phyloP scores from a whole-genome alignment of 805 yeast genomes.

The Metschnikowia gelsemii region DNA sequence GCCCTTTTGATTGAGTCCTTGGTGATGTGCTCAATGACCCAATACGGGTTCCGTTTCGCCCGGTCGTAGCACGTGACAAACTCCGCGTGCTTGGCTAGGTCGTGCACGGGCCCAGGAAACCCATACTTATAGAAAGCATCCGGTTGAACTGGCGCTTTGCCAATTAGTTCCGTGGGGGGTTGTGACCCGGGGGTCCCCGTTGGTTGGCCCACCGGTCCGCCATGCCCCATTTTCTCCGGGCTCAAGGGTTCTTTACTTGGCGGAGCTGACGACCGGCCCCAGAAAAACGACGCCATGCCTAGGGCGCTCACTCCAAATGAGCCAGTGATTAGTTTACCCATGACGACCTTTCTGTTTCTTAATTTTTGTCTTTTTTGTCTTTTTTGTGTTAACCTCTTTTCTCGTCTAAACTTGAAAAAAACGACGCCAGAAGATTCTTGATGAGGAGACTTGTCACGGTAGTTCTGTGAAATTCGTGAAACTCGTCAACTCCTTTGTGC shows the following conservation, averaged over 20 bases:
- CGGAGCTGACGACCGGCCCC: slow-evolving; percentile 35
- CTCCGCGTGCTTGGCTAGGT: slow-evolving; percentile 68
- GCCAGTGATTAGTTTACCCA: slow-evolving; percentile 31
- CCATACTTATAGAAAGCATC: slow-evolving; percentile 86
- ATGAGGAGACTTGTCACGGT: too few species aligned
- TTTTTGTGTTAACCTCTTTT: background rate
- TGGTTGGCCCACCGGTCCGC: slow-evolving; percentile 10
- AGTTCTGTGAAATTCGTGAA: too few species aligned
- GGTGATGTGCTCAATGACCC: slow-evolving; percentile 89
- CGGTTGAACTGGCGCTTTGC: slow-evolving; percentile 56
- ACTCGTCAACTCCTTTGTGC: too few species aligned
- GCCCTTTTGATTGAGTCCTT: slow-evolving; percentile 57
- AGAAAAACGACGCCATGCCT: slow-evolving; percentile 42
- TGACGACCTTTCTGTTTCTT: slow-evolving; percentile 6
- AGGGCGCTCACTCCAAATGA: slow-evolving; percentile 38
- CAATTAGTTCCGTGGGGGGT: slow-evolving; percentile 23
- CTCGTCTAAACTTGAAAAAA: background rate
- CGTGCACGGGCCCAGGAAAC: slow-evolving; percentile 93
- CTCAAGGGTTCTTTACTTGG: slow-evolving; percentile 11
- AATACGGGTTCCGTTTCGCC: slow-evolving; percentile 78
- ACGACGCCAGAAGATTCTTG: too few species aligned
- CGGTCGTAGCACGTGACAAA: slow-evolving; percentile 87
- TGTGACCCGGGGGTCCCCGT: too few species aligned
- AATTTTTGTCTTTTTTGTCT: background rate
- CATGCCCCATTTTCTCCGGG: slow-evolving; percentile 5